phyloP scores from a whole-genome alignment of 1,284 basidiomycete species.

The Puccinia novopanici region DNA sequence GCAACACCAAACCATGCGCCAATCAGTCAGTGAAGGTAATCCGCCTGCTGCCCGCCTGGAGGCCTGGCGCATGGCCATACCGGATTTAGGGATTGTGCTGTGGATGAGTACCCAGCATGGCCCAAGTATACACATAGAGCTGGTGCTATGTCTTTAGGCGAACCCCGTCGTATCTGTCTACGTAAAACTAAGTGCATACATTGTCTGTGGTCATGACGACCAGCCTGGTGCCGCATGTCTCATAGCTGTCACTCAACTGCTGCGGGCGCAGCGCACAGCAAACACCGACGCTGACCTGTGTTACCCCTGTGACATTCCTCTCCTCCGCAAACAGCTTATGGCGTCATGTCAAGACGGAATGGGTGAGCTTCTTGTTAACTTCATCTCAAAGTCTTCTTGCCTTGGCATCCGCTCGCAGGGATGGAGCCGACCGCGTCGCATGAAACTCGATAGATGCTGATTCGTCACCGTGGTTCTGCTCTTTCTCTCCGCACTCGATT shows the following conservation, averaged over 20 bases:
- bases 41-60: neutral
- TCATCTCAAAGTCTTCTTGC: too few species aligned
- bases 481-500: neutral
- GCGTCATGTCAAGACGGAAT: conserved; percentile 48
- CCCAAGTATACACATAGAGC: neutral
- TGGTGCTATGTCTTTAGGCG: conserved; percentile 4
- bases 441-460: conserved; percentile 4
- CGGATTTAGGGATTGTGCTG: conserved; percentile 21
- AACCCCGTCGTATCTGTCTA: neutral
- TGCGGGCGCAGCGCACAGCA: conserved; percentile 16
- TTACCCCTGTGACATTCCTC: conserved; percentile 27
- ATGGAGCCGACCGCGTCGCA: too few species aligned
- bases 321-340: conserved; percentile 30
- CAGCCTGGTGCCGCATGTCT: conserved; percentile 1
- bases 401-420: too few species aligned
- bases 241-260: neutral
- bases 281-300: conserved; percentile 7
- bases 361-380: conserved; percentile 36
- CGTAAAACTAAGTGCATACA: neutral
- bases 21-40: neutral
- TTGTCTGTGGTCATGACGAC: conserved; percentile 12
- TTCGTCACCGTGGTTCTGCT: neutral
- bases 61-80: neutral
- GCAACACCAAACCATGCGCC: neutral
- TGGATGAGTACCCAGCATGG: neutral